A percentile compares a stretch with the other conserved stretches of the same genome.
Evolutionary conservation across 306 rosid genomes (phyloP).

Genomic region (Citrullus mucosospermus): DNA sequence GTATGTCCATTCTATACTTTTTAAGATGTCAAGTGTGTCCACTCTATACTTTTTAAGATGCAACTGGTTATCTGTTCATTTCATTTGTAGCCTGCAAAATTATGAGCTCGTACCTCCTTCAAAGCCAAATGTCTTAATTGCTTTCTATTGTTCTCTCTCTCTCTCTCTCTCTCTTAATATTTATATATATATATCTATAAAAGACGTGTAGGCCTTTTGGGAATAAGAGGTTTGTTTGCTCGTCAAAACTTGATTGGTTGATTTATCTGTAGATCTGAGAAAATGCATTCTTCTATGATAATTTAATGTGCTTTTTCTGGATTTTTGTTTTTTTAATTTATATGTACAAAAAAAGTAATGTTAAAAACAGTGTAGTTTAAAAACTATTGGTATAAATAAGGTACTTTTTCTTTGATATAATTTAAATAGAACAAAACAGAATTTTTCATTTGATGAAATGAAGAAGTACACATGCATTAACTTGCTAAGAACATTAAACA

Average conservation of each 20-base stretch:
- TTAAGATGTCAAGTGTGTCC: conserved; percentile 39
- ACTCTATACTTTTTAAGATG: neutral
- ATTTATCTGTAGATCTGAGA: neutral
- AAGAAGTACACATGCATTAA: neutral
- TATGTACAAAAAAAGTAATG: neutral
- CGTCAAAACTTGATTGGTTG: neutral
- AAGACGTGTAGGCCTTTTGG: neutral
- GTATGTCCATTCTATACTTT: conserved; percentile 23
- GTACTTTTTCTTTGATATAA: no score
- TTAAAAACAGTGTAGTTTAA: neutral
- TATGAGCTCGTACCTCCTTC: neutral
- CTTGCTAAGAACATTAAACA: neutral
- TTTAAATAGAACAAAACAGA: neutral
- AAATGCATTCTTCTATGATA: neutral
- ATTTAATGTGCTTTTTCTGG: neutral
- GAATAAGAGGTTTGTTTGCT: conserved; percentile 1
- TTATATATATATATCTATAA: no score
- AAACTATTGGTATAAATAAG: neutral
- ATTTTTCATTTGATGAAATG: neutral
- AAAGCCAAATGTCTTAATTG: neutral
- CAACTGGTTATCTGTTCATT: conserved; percentile 1
- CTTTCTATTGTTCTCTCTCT: neutral
- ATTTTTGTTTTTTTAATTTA: neutral
- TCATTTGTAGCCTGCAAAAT: neutral
- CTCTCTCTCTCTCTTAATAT: neutral